Evolutionary conservation across 2,329 filamentous ascomycete genomes (phyloP), one percentile per base, ranked within the genome.

Genomic region (Pyrenochaeta sp.): DNA sequence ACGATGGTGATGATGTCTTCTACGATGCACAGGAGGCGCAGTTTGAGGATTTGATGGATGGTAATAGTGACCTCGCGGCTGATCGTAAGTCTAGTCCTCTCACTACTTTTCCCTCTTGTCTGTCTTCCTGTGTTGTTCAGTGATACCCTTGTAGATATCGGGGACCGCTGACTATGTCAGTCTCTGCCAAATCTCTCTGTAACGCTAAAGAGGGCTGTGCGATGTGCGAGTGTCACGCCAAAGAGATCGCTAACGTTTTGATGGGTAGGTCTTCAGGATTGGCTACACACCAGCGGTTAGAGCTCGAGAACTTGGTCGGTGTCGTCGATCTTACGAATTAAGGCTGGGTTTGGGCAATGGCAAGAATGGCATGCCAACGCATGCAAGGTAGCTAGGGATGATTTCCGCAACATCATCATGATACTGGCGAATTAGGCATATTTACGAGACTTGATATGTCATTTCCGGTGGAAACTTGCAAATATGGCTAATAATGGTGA

Each of bases 201-300:
- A n/a, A n/a, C n/a, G n/a, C n/a, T 33, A 7, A 10, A 18, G 10
- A 45, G 15, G 42, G 32, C 36, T 58, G 44, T 45, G 27, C 31
- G 14, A 33, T 43, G 12, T 58, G 51, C 44, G 20, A 51, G 29
- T 57, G 57, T 23, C 33, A 40, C n/a, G 47, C 42, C 7, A 50
- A 46, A n/a, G 40, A 54, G 33, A 33, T 50, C 10, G 35, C 60
- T 61, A 45, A 63, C 30, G 18, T 46, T 7, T 17, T 55, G 9
- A 45, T 53, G 43, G 27, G 31, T 29, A 63, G 62, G 49, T 32
- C 36, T 52, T 23, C 36, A 37, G 17, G 40, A 49, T n/a, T 65
- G 57, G 58, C 36, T 61, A 29, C 17, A 50, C 15, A 20, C 48
- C 33, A 50, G 36, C 45, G 45, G 9, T 23, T 52, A 46, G 48